Percentiles rank a stretch among this genome's conserved stretches.
These are phyloP conservation scores for Mycena amicta DNA, from an alignment of 768 basidiomycete species.

Conservation along the genomic window DNA sequence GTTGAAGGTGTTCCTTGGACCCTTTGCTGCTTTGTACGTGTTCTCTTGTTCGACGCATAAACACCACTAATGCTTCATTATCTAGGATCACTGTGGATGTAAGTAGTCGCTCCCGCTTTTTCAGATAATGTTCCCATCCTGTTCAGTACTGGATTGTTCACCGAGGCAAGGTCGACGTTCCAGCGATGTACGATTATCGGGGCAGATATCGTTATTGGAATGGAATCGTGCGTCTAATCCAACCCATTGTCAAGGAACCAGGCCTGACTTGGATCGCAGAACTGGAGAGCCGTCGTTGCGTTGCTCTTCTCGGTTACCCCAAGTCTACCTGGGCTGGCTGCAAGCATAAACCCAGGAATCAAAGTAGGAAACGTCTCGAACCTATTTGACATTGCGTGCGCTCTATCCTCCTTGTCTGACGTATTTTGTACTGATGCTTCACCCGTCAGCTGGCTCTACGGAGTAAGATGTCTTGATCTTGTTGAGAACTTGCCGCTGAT, in stretches of 20 bases:
- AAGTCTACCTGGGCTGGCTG: slow-evolving; percentile 75
- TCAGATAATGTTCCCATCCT: neutral
- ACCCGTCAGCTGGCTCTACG: slow-evolving; percentile 60
- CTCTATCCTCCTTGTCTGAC: neutral
- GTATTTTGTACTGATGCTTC: neutral
- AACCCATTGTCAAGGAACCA: slow-evolving; percentile 1
- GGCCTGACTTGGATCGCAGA: slow-evolving; percentile 46
- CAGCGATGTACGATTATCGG: slow-evolving; percentile 79
- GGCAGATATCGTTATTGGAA: slow-evolving; percentile 79
- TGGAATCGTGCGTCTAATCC: slow-evolving; percentile 59
- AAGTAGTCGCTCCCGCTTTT: slow-evolving; percentile 19
- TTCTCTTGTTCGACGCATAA: neutral
- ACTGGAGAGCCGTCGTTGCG: slow-evolving; percentile 79
- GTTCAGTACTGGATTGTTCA: slow-evolving; percentile 79
- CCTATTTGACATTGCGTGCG: slow-evolving; percentile 62
- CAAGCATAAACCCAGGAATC: slow-evolving; percentile 69
- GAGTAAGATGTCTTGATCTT: slow-evolving; percentile 46
- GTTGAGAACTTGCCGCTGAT: neutral
- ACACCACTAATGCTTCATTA: neutral
- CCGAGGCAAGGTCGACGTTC: slow-evolving; percentile 71
- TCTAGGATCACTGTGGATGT: slow-evolving; percentile 53
- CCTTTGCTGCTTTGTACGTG: slow-evolving; percentile 76
- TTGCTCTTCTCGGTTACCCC: slow-evolving; percentile 70
- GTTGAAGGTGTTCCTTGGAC: slow-evolving; percentile 67
- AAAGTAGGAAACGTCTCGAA: slow-evolving; percentile 57